A percentile compares a stretch with the other conserved stretches of the same genome.
phyloP scores from a whole-genome alignment of 192 early-diverging fungal species.

The Coemansia sp. region DNA sequence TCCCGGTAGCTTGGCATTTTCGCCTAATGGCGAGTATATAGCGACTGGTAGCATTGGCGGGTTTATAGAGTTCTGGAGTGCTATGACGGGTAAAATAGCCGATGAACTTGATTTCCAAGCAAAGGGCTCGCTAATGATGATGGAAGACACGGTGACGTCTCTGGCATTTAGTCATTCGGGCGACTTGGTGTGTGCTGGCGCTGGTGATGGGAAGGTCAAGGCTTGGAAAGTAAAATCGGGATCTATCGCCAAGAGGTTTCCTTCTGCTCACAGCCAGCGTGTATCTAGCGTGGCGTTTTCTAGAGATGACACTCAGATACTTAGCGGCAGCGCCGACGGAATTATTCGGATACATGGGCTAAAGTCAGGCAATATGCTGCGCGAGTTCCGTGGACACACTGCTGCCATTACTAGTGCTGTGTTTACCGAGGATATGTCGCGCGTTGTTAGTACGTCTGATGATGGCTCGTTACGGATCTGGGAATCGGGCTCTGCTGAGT shows the following conservation, averaged over 20 bases:
- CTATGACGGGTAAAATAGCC: constrained; percentile 86
- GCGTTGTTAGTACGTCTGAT: constrained; percentile 78
- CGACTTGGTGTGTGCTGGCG: constrained; percentile 81
- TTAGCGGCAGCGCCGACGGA: constrained; percentile 81
- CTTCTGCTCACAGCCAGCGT: constrained; percentile 83
- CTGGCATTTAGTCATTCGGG: constrained; percentile 75
- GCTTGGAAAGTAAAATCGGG: constrained; percentile 88
- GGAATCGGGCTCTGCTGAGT: constrained; percentile 76
- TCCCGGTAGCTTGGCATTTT: constrained; percentile 77
- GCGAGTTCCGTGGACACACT: constrained; percentile 91
- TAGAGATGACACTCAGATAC: constrained; percentile 75
- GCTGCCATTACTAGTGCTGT: constrained; percentile 83
- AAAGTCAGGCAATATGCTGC: constrained; percentile 89
- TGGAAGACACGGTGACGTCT: constrained; percentile 82
- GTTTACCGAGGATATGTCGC: constrained; percentile 71
- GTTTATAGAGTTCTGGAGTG: constrained; percentile 96
- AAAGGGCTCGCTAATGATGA: constrained; percentile 82
- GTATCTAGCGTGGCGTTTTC: constrained; percentile 82
- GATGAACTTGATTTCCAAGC: constrained; percentile 90
- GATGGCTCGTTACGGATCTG: constrained; percentile 89
- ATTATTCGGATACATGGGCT: constrained; percentile 85
- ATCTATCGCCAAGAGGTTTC: constrained; percentile 68
- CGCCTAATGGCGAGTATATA: constrained; percentile 79
- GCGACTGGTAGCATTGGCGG: constrained; percentile 92
- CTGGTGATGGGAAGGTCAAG: constrained; percentile 83